Percentiles rank a stretch among this genome's conserved stretches.
These are phyloP conservation scores for Triadica sebifera DNA, from an alignment of 345 rosid genomes.

Conservation along the genomic window DNA sequence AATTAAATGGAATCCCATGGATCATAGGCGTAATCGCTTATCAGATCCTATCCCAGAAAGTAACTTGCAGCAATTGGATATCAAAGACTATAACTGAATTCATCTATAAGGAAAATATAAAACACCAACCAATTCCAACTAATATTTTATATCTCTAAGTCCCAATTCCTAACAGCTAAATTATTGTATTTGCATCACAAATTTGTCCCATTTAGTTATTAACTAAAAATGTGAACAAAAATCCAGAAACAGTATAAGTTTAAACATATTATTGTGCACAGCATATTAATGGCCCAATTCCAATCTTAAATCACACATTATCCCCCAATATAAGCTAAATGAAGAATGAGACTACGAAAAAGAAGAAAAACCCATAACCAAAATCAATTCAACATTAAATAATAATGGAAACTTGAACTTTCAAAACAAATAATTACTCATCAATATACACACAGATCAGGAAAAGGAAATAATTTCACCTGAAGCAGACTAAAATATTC, in stretches of 20 bases:
- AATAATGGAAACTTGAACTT: not conserved
- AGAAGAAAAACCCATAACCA: not conserved
- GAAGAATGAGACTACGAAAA: not conserved
- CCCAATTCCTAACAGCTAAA: not conserved
- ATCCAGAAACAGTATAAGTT: not conserved
- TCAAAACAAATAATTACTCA: constrained; percentile 1
- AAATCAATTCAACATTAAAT: not conserved
- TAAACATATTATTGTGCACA: not conserved
- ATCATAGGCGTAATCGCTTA: constrained; percentile 1
- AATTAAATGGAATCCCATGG: not conserved
- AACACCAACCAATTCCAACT: not conserved
- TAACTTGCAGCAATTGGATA: not conserved
- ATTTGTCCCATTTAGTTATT: not conserved
- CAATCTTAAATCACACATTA: not conserved
- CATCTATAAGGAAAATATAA: not conserved
- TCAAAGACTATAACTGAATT: not conserved
- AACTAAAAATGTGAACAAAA: not conserved
- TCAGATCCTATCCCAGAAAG: not conserved
- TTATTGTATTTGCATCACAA: not conserved
- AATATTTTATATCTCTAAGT: not conserved
- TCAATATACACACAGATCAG: not conserved
- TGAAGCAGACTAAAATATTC: not conserved
- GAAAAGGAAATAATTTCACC: not conserved
- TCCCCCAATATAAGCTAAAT: not conserved
- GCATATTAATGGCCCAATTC: not conserved